Evolutionary conservation across 1,284 basidiomycete genomes (phyloP).

Genomic region (Tetrapyrgos nigripes): DNA sequence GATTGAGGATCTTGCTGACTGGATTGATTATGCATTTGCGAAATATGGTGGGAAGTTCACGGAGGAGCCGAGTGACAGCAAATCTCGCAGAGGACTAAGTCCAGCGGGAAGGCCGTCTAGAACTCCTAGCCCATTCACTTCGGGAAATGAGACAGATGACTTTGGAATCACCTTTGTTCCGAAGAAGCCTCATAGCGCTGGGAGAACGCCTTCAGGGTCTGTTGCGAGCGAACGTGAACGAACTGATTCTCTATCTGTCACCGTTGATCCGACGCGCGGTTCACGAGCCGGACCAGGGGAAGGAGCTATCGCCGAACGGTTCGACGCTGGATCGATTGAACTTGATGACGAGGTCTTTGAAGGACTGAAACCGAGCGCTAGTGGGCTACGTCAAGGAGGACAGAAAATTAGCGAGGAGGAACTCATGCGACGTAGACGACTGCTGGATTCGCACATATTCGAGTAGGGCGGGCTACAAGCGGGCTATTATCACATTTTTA

Average conservation of each 20-base stretch:
- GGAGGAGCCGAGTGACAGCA: slow-evolving; percentile 19
- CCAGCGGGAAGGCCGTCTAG: background rate
- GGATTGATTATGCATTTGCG: slow-evolving; percentile 87
- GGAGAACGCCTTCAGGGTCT: slow-evolving; percentile 17
- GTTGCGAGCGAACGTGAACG: slow-evolving; percentile 13
- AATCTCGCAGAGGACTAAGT: slow-evolving; percentile 25
- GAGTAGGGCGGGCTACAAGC: slow-evolving; percentile 35
- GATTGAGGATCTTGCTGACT: slow-evolving; percentile 90
- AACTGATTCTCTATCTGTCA: slow-evolving; percentile 7
- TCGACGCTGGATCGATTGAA: slow-evolving; percentile 1
- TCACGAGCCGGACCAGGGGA: slow-evolving; percentile 1
- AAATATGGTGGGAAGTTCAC: slow-evolving; percentile 25
- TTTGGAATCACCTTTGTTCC: slow-evolving; percentile 73
- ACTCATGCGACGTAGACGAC: slow-evolving; percentile 76
- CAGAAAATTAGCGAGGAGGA: slow-evolving; percentile 80
- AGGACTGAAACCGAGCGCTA: slow-evolving; percentile 40
- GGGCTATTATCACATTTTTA: background rate
- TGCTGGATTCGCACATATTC: slow-evolving; percentile 69
- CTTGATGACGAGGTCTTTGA: slow-evolving; percentile 1
- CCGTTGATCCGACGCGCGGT: background rate
- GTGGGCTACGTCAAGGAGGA: slow-evolving; percentile 54
- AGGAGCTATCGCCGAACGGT: slow-evolving; percentile 10
- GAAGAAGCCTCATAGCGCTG: slow-evolving; percentile 48
- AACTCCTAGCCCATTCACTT: slow-evolving; percentile 30
- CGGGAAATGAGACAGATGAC: slow-evolving; percentile 71